phyloP scores from a whole-genome alignment of 345 rosid genomes.

The Linum lewisii region DNA sequence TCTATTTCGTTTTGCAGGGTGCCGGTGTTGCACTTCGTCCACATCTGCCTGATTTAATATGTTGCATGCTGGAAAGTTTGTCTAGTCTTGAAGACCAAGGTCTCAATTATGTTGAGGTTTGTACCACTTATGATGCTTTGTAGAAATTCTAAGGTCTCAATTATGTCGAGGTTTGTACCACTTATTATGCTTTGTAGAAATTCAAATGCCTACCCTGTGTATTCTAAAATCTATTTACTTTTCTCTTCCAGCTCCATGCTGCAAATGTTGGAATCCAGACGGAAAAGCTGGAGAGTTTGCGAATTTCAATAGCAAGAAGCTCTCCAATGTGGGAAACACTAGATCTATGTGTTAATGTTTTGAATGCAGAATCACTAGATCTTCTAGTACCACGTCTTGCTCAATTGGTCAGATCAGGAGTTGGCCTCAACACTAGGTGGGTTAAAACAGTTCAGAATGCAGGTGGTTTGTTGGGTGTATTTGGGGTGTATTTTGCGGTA shows the following conservation, averaged over 20 bases:
- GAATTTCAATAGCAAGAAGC: slow-evolving; percentile 86
- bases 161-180: slow-evolving; percentile 71
- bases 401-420: slow-evolving; percentile 78
- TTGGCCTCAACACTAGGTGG: slow-evolving; percentile 96
- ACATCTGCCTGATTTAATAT: slow-evolving; percentile 77
- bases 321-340: slow-evolving; percentile 99
- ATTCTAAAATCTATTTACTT: slow-evolving; percentile 6
- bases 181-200: slow-evolving; percentile 8
- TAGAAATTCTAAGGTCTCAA: slow-evolving; percentile 69
- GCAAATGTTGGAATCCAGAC: slow-evolving; percentile 85
- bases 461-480: neutral
- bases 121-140: slow-evolving; percentile 11
- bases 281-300: slow-evolving; percentile 87
- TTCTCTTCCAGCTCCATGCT: slow-evolving; percentile 77
- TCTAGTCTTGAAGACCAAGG: slow-evolving; percentile 98
- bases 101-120: slow-evolving; percentile 95
- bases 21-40: slow-evolving; percentile 90
- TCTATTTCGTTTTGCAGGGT: slow-evolving; percentile 38
- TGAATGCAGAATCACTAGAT: slow-evolving; percentile 60
- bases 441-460: slow-evolving; percentile 14
- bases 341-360: slow-evolving; percentile 77
- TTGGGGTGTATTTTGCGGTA: slow-evolving; percentile 1
- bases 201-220: slow-evolving; percentile 4
- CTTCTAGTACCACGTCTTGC: slow-evolving; percentile 73
- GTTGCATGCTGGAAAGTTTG: slow-evolving; percentile 98